Conservation (phyloP, 164 flowering plant species). For the Vitis rotundifolia region DNA sequence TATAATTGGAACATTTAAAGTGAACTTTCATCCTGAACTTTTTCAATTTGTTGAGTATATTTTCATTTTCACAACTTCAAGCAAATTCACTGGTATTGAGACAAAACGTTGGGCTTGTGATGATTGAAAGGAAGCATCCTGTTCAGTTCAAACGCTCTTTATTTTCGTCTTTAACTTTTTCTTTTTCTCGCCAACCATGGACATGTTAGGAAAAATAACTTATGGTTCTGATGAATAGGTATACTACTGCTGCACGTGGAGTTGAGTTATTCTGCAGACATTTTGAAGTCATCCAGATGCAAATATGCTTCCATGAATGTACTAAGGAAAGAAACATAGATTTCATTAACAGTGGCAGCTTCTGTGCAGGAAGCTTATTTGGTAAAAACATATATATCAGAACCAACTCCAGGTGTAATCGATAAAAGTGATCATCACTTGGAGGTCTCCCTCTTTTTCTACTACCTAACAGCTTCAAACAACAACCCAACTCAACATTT, state of each 20-base stretch:
- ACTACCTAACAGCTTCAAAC: conserved; percentile 1
- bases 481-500: neutral
- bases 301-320: neutral
- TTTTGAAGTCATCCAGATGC: neutral
- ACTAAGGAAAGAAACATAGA: too few relatives aligned
- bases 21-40: neutral
- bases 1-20: neutral
- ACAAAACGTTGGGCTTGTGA: neutral
- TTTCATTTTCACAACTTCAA: neutral
- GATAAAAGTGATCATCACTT: conserved; percentile 38
- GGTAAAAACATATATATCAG: conserved; percentile 7
- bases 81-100: neutral
- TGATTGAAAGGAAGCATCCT: neutral
- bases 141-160: neutral
- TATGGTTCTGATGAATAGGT: too few relatives aligned
- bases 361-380: conserved; percentile 7
- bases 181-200: too few relatives aligned
- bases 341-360: conserved; percentile 2
- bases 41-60: neutral
- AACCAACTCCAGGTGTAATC: conserved; percentile 31
- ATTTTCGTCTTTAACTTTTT: too few relatives aligned
- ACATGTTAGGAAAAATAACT: too few relatives aligned
- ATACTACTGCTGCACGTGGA: too few relatives aligned
- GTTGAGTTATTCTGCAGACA: too few relatives aligned
- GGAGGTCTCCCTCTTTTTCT: conserved; percentile 12